Conservation (phyloP, 78 protist species). For the Polysphondylium violaceum region DNA sequence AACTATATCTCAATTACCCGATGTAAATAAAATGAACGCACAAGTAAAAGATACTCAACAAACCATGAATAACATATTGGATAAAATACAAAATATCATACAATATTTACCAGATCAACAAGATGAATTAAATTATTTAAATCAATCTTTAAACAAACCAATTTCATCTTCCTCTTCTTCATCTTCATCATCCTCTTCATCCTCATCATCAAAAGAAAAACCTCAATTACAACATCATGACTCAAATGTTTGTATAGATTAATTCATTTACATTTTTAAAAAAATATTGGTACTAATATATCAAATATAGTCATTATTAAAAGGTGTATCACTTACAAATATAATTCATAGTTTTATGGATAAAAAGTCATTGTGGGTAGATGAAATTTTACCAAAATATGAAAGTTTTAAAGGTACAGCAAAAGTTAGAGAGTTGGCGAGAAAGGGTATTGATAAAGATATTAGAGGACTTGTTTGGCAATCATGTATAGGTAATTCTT, state of each 20-base stretch:
- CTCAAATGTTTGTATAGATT: conserved; percentile 11
- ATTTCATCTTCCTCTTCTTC: conserved; percentile 12
- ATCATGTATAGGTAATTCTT: not conserved
- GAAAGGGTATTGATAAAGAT: conserved; percentile 33
- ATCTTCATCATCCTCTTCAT: not conserved
- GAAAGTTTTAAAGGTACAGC: not conserved
- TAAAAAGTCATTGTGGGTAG: conserved; percentile 17
- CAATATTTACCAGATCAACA: conserved; percentile 26
- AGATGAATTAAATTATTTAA: conserved; percentile 11
- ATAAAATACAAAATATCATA: conserved; percentile 5
- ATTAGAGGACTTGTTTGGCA: conserved; percentile 54
- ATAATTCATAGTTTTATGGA: conserved; percentile 22
- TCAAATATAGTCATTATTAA: not conserved
- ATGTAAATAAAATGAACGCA: conserved; percentile 34
- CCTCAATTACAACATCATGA: not conserved
- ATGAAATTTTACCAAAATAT: conserved; percentile 30
- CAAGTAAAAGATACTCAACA: conserved; percentile 26
- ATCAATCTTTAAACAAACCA: conserved; percentile 10
- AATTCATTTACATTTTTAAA: not conserved
- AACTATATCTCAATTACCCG: conserved; percentile 7
- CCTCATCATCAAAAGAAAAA: not conserved
- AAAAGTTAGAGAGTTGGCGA: conserved; percentile 19
- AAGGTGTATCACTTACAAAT: conserved; percentile 7
- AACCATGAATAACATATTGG: conserved; percentile 9
- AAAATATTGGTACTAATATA: not conserved